Conservation (phyloP, 2,329 filamentous ascomycete genomes). For the Aspergillus novoparasiticus region DNA sequence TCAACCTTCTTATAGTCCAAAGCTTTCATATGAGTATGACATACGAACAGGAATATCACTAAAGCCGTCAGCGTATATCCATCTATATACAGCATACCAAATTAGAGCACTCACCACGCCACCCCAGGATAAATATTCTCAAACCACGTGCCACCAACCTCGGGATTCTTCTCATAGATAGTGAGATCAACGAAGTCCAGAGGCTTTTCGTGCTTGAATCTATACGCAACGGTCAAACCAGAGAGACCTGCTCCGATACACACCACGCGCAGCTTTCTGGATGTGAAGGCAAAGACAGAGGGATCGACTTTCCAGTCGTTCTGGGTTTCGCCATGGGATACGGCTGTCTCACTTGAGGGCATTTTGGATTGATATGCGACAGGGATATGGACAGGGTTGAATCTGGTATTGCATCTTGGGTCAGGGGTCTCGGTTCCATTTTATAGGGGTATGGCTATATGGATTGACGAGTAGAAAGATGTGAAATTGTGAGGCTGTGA, state of each 20-base stretch:
- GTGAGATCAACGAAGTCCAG: slow-evolving; percentile 28
- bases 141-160: slow-evolving; percentile 38
- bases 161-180: slow-evolving; percentile 33
- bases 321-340: neutral
- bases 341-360: slow-evolving; percentile 5
- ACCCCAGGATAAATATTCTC: slow-evolving; percentile 42
- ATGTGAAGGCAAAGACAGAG: slow-evolving; percentile 13
- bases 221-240: slow-evolving; percentile 43
- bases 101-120: slow-evolving; percentile 24
- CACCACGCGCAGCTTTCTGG: slow-evolving; percentile 20
- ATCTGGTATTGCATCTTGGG: neutral
- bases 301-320: slow-evolving; percentile 7
- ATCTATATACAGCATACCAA: neutral
- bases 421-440: neutral
- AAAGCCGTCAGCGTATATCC: neutral
- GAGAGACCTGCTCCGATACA: slow-evolving; percentile 34
- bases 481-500: neutral
- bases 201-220: slow-evolving; percentile 35
- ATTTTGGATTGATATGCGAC: neutral
- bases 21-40: neutral
- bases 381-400: neutral
- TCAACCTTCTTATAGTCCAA: neutral
- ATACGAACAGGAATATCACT: slow-evolving; percentile 10
- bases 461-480: neutral
- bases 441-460: neutral